A percentile compares a stretch with the other conserved stretches of the same genome.
Conservation (phyloP, 192 early-diverging fungal species). For the Piromyces sp. region DNA sequence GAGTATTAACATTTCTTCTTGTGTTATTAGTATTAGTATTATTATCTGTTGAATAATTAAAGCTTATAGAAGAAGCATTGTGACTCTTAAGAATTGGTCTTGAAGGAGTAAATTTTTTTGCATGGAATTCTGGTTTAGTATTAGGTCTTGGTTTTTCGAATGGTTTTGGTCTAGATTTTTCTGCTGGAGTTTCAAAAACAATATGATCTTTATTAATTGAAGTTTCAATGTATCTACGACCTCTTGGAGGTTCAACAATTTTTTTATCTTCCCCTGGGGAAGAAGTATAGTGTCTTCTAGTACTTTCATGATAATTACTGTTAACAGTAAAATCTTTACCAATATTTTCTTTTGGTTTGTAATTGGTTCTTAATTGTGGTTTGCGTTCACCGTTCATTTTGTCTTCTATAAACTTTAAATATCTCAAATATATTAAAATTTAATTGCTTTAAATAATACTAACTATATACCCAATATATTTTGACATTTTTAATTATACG, state of each 20-base stretch:
- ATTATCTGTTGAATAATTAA: not conserved
- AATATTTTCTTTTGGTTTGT: not conserved
- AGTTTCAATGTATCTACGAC: not conserved
- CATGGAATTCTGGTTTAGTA: not conserved
- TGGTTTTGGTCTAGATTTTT: not conserved
- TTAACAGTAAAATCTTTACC: not conserved
- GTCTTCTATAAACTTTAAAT: too few relatives aligned
- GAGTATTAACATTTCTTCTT: not conserved
- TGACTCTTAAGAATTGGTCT: not conserved
- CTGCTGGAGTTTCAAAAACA: not conserved
- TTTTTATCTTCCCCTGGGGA: not conserved
- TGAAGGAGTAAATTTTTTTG: not conserved
- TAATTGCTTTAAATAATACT: too few relatives aligned
- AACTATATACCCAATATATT: too few relatives aligned
- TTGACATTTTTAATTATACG: too few relatives aligned
- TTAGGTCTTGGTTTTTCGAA: not conserved
- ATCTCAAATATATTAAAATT: too few relatives aligned
- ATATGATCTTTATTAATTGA: not conserved
- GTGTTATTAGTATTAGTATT: not conserved
- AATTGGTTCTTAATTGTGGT: not conserved
- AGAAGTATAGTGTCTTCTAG: not conserved
- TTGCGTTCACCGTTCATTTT: not conserved
- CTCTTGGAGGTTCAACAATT: not conserved
- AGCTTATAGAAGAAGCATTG: not conserved
- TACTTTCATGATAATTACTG: not conserved